phyloP scores from a whole-genome alignment of 148 eudicot genomes.

The Persicaria tinctoria region DNA sequence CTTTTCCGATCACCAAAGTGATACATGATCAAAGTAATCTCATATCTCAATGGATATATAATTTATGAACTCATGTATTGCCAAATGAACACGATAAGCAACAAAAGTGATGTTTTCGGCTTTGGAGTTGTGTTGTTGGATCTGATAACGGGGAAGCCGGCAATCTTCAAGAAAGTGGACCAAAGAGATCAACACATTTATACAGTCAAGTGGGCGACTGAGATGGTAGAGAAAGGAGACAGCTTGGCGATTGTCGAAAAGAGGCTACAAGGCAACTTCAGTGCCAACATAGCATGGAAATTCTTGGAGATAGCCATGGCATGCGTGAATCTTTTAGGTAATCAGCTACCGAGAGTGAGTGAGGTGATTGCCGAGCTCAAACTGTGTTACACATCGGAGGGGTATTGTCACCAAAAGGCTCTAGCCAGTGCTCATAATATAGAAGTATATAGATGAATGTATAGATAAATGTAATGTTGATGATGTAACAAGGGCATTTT shows the following conservation, averaged over 20 bases:
- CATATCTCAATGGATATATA: neutral
- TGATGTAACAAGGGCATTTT: no score
- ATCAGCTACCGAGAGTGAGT: neutral
- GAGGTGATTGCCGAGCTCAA: constrained; percentile 1
- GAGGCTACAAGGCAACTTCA: constrained; percentile 5
- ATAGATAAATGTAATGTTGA: no score
- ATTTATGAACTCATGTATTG: neutral
- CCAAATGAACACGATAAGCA: constrained; percentile 10
- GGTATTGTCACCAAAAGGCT: neutral
- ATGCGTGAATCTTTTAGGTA: neutral
- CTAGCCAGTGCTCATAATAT: neutral
- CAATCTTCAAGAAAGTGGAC: neutral
- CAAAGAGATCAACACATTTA: neutral
- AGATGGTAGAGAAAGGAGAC: neutral
- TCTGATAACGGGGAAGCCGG: constrained; percentile 26
- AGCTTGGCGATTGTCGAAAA: neutral
- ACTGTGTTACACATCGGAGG: neutral
- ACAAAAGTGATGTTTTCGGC: constrained; percentile 28
- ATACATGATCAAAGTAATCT: neutral
- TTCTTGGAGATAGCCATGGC: neutral
- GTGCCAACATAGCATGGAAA: neutral
- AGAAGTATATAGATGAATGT: no score
- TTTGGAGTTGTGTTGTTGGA: constrained; percentile 33
- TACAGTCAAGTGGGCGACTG: neutral
- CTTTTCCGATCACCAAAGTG: neutral